Evolutionary conservation across 257 asterid species (phyloP).

Genomic region (Solanum tarijense): DNA sequence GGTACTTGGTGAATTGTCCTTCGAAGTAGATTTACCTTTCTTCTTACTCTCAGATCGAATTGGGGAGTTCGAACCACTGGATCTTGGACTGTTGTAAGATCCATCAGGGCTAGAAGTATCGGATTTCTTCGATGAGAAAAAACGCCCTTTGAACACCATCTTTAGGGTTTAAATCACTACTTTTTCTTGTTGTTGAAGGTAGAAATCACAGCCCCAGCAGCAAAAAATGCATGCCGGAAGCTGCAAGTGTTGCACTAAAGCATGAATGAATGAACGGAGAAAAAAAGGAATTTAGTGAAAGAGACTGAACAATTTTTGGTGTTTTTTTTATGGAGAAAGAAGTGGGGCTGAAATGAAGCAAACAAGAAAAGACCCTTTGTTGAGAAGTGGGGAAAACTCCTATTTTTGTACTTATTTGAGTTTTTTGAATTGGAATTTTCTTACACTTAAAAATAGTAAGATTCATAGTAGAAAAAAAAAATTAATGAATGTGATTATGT

Average conservation of each 20-base stretch:
- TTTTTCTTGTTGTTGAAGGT: background rate
- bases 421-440: background rate
- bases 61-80: constrained; percentile 83
- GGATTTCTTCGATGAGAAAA: constrained; percentile 83
- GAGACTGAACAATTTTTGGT: background rate
- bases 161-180: background rate
- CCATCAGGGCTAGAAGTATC: constrained; percentile 88
- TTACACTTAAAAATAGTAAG: background rate
- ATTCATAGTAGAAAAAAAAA: background rate
- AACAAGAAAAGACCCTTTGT: background rate
- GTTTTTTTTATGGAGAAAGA: background rate
- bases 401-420: background rate
- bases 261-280: background rate
- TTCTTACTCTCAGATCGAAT: constrained; percentile 80
- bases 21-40: constrained; percentile 52
- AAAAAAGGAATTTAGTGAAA: background rate
- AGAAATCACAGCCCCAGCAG: constrained; percentile 4
- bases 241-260: constrained; percentile 8
- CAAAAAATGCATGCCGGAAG: constrained; percentile 20
- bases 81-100: constrained; percentile 79
- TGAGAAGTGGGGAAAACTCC: background rate
- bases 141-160: constrained; percentile 92
- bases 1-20: constrained; percentile 47
- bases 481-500: background rate
- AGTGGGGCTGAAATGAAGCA: background rate